Base-by-base conservation (phyloP, 2,329 filamentous ascomycete genomes). In the Pseudogymnoascus sp. region DNA sequence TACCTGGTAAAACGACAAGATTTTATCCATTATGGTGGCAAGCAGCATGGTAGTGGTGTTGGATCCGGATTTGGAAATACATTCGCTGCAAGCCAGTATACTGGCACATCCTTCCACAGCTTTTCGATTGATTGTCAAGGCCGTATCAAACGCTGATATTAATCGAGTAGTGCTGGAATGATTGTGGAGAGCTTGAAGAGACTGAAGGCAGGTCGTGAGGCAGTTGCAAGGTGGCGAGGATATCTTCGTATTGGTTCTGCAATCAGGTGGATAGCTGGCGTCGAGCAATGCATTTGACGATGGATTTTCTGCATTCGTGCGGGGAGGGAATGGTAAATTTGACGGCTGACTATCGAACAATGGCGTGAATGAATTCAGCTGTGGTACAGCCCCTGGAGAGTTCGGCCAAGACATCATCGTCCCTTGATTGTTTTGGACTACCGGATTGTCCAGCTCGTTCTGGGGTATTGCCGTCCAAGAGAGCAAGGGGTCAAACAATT, bases 11-110 rank as follows among this genome's bases (percentile, higher is more conserved):
- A 80, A 76, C 1, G 75, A 77, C 1, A 78, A 77, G 56, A 80
- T 77, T 68, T 81, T 79, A 59, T 76, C 76, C 16, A 82, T 76
- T 19, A 82, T 73, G 0, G 79, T 81, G 0, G 77, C 78, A n/a
- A 82, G 73, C 0, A 82, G 74, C 79, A 81, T 81, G 4, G 76
- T 76, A 0, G 76, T 74, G 1, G 79, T 80, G 59, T 79, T 76
- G 3, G 74, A 76, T 1, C 76, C 77, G 1, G 76, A 75, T 11
- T 74, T 73, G 63, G 72, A 75, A 72, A 81, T 77, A 69, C 80
- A 82, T 24, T 72, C 72, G 0, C 71, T 62, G 67, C 80, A 82
- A 19, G 73, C 71, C 3, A 82, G 73, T 77, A 82, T 79, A 1
- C 73, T 71, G 0, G 76, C 74, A 64, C 80, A 82, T n/a, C 74